phyloP scores from a whole-genome alignment of 164 flowering plant genomes.

The Kalanchoe fedtschenkoi region DNA sequence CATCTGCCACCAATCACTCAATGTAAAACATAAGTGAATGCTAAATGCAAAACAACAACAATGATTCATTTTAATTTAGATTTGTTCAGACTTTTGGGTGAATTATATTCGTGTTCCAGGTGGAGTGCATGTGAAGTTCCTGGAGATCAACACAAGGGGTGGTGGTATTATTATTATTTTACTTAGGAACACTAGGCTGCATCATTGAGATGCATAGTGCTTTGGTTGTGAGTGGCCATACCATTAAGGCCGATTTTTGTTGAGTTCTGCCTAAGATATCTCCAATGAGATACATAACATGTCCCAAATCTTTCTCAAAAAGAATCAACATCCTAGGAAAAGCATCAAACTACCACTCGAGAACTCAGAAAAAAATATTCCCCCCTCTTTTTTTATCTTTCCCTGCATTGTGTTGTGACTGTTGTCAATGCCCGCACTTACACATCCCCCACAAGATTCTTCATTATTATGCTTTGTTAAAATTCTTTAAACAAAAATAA shows the following conservation, averaged over 20 bases:
- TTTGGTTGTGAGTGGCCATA: neutral
- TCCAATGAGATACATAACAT: neutral
- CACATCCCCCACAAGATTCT: neutral
- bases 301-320: neutral
- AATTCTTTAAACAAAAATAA: neutral
- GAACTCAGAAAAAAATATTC: no score
- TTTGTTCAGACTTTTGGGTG: no score
- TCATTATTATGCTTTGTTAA: neutral
- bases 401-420: neutral
- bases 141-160: neutral
- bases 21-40: no score
- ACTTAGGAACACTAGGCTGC: neutral
- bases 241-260: neutral
- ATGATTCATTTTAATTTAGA: neutral
- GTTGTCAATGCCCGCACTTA: neutral
- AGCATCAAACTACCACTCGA: neutral
- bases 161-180: conserved; percentile 1
- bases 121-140: conserved; percentile 1
- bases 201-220: neutral
- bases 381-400: neutral
- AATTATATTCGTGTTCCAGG: neutral
- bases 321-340: conserved; percentile 2
- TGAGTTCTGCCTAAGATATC: neutral
- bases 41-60: neutral
- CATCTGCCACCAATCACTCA: no score